Evolutionary conservation across 371 early-diverging fungal species (phyloP), one percentile per base, ranked within the genome.

Genomic region (Mortierella sp.): DNA sequence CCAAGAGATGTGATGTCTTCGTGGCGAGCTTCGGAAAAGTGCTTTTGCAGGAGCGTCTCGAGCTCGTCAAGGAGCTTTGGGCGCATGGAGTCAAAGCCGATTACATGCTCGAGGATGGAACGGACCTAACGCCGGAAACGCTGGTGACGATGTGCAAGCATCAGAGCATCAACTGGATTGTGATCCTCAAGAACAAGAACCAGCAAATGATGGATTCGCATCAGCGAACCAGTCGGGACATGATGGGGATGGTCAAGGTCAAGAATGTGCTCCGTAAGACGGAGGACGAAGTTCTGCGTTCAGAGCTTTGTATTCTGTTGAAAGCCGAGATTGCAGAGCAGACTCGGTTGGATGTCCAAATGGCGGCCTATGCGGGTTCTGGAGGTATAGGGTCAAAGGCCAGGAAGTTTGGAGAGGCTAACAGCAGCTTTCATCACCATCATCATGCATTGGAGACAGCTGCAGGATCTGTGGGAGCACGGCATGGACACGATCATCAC

Each of bases 21-120:
- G 90, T 94, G 4, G 93, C 94, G 17, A 91, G 92, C 48, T 92
- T 92, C 70, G 92, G 93, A 41, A 90, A 89, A 51, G 85, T 84
- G 4, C 60, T 91, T 50, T 72, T 93, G 1, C 86, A 86, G 28
- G 92, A 93, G 63, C 83, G 93, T 2, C 75, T 94, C 27, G 89
- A 88, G 23, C 66, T 94, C 53, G 91, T 89, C 1, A 81, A 85
- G 19, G 93, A 92, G 28, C 72, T 94, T 24, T 93, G 94, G 94
- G 79, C 80, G 1, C 86, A 89, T 52, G 86, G 87, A 9, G 87
- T 94, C 51, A 84, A 88, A 42, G 88, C 92, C 7, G 94, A 94
- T 43, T 90, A 92, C 49, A 84, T 90, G 61, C 89, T 90, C 21
- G 89, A 92, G 48, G 92, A 93, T 53, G 87, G 84, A 7, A 82